These are phyloP conservation scores for Lippia alba DNA, from an alignment of 305 asterid species.

Conservation along the genomic window DNA sequence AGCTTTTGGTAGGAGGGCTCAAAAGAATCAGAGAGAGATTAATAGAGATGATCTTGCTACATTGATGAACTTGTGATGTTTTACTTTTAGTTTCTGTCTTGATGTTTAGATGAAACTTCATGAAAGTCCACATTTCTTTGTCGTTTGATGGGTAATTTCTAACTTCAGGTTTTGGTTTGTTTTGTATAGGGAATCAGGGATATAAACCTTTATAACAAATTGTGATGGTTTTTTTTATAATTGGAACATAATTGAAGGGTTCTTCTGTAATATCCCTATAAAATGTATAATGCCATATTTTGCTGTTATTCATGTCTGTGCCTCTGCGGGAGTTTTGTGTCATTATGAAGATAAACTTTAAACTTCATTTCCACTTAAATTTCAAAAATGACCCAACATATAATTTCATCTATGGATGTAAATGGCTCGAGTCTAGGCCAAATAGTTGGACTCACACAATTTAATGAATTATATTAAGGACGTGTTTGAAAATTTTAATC, in stretches of 20 bases:
- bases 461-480: too few species aligned
- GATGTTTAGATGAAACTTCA: neutral
- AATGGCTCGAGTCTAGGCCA: too few species aligned
- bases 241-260: neutral
- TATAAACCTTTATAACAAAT: neutral
- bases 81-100: neutral
- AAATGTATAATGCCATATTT: too few species aligned
- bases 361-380: too few species aligned
- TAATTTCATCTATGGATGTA: too few species aligned
- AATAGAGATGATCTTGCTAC: constrained; percentile 65
- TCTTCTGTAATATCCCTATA: neutral
- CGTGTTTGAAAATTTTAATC: too few species aligned
- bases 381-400: too few species aligned
- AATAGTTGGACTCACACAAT: too few species aligned
- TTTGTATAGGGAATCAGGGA: neutral
- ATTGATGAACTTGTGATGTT: constrained; percentile 61
- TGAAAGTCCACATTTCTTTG: neutral
- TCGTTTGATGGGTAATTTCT: neutral
- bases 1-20: constrained; percentile 64
- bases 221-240: neutral
- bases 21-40: constrained; percentile 60
- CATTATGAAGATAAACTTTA: too few species aligned
- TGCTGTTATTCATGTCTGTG: too few species aligned
- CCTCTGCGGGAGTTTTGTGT: too few species aligned
- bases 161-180: neutral